Evolutionary conservation across 441 rosid genomes (phyloP).

Genomic region (Pelargonium fulgidum): DNA sequence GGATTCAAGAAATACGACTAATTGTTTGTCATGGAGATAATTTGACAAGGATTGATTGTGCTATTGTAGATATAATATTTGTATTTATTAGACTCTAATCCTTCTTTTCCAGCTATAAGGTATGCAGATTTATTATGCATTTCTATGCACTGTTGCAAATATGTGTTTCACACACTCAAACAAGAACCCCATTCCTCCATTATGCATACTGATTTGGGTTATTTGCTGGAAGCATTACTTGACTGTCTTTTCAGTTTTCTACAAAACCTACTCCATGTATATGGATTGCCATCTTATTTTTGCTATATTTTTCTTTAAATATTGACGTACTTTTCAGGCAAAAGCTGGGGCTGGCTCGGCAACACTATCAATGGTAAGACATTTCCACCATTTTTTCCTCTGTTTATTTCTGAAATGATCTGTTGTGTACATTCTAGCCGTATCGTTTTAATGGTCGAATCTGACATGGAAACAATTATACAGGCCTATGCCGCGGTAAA

Average conservation of each 20-base stretch:
- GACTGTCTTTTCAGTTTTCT: no score
- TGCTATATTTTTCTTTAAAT: not conserved
- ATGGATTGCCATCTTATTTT: no score
- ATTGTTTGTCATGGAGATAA: not conserved
- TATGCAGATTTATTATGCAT: no score
- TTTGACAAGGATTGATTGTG: not conserved
- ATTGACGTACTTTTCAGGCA: slow-evolving; percentile 38
- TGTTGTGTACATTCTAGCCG: slow-evolving; percentile 1
- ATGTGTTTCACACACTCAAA: no score
- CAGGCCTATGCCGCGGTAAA: slow-evolving; percentile 89
- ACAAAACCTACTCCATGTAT: no score
- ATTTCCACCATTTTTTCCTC: not conserved
- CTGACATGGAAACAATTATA: not conserved
- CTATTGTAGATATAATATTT: no score
- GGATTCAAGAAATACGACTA: no score
- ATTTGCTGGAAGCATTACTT: no score
- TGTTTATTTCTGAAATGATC: not conserved
- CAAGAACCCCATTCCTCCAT: no score
- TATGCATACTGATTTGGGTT: no score
- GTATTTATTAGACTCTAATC: not conserved
- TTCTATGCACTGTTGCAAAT: no score
- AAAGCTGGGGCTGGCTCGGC: slow-evolving; percentile 93
- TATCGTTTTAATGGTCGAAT: not conserved
- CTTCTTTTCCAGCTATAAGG: no score
- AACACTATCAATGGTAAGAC: slow-evolving; percentile 76